Base-by-base conservation (phyloP, 805 yeast genomes). In the Saccharomycopsis sp. region DNA sequence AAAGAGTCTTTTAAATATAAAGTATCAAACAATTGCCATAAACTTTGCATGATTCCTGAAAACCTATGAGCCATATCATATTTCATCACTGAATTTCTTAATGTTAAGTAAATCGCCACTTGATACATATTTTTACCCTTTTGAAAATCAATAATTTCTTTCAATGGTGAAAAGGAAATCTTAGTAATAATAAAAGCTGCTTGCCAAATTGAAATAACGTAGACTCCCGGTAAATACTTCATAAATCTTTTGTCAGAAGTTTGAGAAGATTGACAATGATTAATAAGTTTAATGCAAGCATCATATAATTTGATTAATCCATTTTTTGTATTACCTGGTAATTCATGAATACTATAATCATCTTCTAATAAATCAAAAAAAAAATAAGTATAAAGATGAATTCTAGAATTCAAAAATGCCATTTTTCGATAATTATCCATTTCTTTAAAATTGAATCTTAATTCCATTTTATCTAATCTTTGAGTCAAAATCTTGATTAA, bases 51-150 rank as follows among this genome's bases (percentile, higher is more conserved):
- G 44, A 92, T 86, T 6, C 95, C 96, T 34, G 94, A 78, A 0
- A 95, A 83, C 49, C 97, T 71, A 56, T 84, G 85, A 0, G 96
- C 85, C 68, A 92, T 78, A 55, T 89, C 98, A 60, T 88, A 92
- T 52, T 86, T 86, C 51, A 85, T 65, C 21, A 89, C 79, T 0
- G 96, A 85, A 0, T 95, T 94, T 45, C 76, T 76, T 42, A 76
- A 71, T 1, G 92, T 76, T 34, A 83, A 59, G 15, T 70, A 65
- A 18, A 83, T 75, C 1, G 92, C 92, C 18, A 65, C 63, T 46
- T 72, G 72, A 51, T 79, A 85, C 23, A 81, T 69, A 40, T 69
- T 71, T 53, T 75, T 78, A 5, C 96, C 96, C 0, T 76, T 67
- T 2, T 72, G 75, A 26, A 75, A 59, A 58, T 87, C 95, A 13